Evolutionary conservation across 345 rosid genomes (phyloP).

Genomic region (Euphorbia pulcherrima): DNA sequence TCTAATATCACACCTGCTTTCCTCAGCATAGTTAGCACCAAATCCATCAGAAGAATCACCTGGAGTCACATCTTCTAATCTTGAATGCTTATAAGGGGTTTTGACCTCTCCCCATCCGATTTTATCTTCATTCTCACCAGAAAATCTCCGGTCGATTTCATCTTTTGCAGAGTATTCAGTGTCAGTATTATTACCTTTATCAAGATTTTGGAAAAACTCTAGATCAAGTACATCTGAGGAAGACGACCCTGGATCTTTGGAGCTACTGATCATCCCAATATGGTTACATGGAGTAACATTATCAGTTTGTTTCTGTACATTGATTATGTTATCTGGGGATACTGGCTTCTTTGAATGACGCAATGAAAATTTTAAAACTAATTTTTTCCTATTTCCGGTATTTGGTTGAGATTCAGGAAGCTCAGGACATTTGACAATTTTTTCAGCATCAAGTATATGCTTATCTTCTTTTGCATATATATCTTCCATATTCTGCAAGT

Average conservation of each 20-base stretch:
- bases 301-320: conserved; percentile 2
- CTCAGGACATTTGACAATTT: background rate
- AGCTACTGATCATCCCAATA: conserved; percentile 2
- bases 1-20: conserved; percentile 23
- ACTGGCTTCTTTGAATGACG: conserved; percentile 52
- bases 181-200: conserved; percentile 25
- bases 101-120: conserved; percentile 17
- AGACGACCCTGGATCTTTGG: conserved; percentile 15
- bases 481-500: conserved; percentile 7
- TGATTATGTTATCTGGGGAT: conserved; percentile 32
- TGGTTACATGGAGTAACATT: background rate
- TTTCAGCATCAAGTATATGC: background rate
- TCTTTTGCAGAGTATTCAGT: background rate
- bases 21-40: conserved; percentile 25
- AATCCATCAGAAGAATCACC: conserved; percentile 24
- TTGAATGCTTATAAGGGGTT: conserved; percentile 14
- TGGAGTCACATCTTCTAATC: conserved; percentile 26
- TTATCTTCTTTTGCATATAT: conserved; percentile 9
- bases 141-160: conserved; percentile 5
- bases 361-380: conserved; percentile 35
- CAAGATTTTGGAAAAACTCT: conserved; percentile 20
- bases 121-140: conserved; percentile 6
- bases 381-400: conserved; percentile 16
- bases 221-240: background rate
- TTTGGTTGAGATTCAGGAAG: conserved; percentile 21